These are phyloP conservation scores for Aspergillus egyptiacus DNA, from an alignment of 495 filamentous ascomycete genomes.

Conservation along the genomic window DNA sequence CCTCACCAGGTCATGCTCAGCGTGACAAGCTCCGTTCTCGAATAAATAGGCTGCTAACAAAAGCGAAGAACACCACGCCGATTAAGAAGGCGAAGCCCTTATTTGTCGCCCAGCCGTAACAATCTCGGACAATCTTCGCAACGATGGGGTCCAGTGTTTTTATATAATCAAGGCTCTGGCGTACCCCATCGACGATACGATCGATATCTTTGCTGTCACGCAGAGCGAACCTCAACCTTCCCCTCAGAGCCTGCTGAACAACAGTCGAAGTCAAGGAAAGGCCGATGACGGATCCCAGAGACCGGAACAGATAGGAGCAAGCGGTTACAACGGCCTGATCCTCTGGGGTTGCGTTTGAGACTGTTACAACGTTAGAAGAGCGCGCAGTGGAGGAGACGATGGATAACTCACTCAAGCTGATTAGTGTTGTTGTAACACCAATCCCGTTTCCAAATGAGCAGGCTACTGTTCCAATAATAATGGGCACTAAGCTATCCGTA, in stretches of 20 bases:
- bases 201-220: slow-evolving; percentile 54
- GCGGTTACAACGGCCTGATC: slow-evolving; percentile 79
- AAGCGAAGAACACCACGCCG: slow-evolving; percentile 39
- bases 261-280: slow-evolving; percentile 65
- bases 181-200: slow-evolving; percentile 64
- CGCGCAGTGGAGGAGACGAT: neutral
- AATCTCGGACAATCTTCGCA: slow-evolving; percentile 56
- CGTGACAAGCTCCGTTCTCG: slow-evolving; percentile 37
- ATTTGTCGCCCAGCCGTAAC: slow-evolving; percentile 56
- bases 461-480: slow-evolving; percentile 52
- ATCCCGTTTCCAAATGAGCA: slow-evolving; percentile 57
- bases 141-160: slow-evolving; percentile 57
- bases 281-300: slow-evolving; percentile 71
- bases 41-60: slow-evolving; percentile 42
- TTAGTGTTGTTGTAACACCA: slow-evolving; percentile 67
- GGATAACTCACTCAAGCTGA: slow-evolving; percentile 48
- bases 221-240: slow-evolving; percentile 48
- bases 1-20: slow-evolving; percentile 7
- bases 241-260: slow-evolving; percentile 64
- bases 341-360: slow-evolving; percentile 60
- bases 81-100: slow-evolving; percentile 43
- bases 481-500: slow-evolving; percentile 36
- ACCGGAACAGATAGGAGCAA: slow-evolving; percentile 81
- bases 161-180: slow-evolving; percentile 69
- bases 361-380: slow-evolving; percentile 31